phyloP scores from a whole-genome alignment of 129 eudicot genomes.

The Deinandra increscens region DNA sequence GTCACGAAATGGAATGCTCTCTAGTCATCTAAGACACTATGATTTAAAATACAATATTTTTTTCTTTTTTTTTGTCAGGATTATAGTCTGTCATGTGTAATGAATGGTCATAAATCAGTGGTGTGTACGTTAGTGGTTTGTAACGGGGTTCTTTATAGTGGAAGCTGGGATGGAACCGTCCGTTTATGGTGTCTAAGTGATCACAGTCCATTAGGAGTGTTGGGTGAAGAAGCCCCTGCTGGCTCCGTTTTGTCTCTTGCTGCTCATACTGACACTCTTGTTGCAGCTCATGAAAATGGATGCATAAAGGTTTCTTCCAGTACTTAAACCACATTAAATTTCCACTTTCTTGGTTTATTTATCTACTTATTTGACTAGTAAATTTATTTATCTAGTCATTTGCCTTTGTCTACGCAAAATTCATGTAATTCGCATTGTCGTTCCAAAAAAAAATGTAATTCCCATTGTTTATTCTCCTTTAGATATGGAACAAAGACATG shows the following conservation, averaged over 20 bases:
- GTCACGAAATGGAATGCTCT: neutral
- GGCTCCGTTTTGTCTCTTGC: constrained; percentile 66
- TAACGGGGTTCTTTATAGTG: constrained; percentile 76
- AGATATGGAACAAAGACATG: constrained; percentile 68
- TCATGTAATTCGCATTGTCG: no score
- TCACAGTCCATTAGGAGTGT: constrained; percentile 71
- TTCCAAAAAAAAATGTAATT: no score
- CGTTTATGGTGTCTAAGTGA: constrained; percentile 84
- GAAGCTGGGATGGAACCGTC: constrained; percentile 98
- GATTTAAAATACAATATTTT: neutral
- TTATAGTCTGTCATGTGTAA: constrained; percentile 52
- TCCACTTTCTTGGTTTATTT: neutral
- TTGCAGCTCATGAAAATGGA: constrained; percentile 78
- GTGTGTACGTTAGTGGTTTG: constrained; percentile 67
- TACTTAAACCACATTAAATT: neutral
- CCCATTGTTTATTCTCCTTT: neutral
- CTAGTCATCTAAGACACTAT: neutral
- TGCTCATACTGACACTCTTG: constrained; percentile 44
- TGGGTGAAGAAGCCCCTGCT: constrained; percentile 58
- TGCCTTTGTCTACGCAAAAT: no score
- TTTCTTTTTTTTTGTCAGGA: constrained; percentile 49
- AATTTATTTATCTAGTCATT: no score
- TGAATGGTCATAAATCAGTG: constrained; percentile 88
- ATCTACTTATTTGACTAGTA: neutral
- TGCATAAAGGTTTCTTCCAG: constrained; percentile 46